Evolutionary conservation across 2,329 filamentous ascomycete species (phyloP), one percentile per base, ranked within the genome.

Genomic region (Exophiala lecanii-corni): DNA sequence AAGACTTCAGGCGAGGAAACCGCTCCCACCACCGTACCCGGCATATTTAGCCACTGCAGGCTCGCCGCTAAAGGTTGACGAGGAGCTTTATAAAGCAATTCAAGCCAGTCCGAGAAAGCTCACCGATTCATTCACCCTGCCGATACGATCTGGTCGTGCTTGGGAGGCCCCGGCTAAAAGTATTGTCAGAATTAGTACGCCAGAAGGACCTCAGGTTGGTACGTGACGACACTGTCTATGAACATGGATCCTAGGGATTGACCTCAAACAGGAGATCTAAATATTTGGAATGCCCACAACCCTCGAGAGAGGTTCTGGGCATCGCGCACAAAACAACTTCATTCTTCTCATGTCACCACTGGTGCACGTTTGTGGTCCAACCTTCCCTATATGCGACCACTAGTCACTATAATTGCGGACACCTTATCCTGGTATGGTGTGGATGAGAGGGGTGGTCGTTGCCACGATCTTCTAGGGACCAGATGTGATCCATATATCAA

Each of bases 401-500:
- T 92, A 36, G 76, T 77, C 7, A 89, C 86, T 1, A 83, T 92
- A 20, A 43, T 56, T 23, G 47, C 43, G 13, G 86, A 92, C 62
- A 78, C 74, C n/a, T 66, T 91, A 10, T 60, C 59, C 13, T 62
- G 72, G 66, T 81, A 83, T 58, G 76, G 78, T 43, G 60, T 68
- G 35, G 75, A 85, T 59, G 68, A 75, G 58, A 73, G 81, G 57
- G 81, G 85, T 56, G 72, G 85, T 37, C 65, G 79, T 44, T 74
- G 86, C 26, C 86, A 94, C 67, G 87, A 94, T 65, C 69, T 94
- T 16, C 69, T 94, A 3, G 87, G 86, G 25, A 94, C 86, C 18
- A 72, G 87, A 32, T 94, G 87, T 63, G 87, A 92, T 64, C 86
- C 86, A 1, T 94, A 92, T 60, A 82, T 92, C 59, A 87, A 86